Evolutionary conservation across 495 filamentous ascomycete genomes (phyloP).

Genomic region (Hypoxylon rickii): DNA sequence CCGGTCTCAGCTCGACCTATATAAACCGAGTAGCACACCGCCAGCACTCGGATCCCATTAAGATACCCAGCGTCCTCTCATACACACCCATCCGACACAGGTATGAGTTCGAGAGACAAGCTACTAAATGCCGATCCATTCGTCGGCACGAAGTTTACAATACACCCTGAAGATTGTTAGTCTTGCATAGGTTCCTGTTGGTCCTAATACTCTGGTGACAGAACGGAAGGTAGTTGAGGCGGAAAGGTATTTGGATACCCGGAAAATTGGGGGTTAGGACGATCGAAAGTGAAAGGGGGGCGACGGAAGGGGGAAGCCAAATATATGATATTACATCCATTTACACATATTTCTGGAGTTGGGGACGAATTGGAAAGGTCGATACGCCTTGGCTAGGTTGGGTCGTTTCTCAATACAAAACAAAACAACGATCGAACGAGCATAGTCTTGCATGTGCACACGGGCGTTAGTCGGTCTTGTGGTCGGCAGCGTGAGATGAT

Average conservation of each 20-base stretch:
- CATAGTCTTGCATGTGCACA: no score
- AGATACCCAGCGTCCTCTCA: slow-evolving; percentile 8
- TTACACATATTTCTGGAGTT: slow-evolving; percentile 18
- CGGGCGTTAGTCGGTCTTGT: not conserved
- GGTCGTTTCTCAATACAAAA: no score
- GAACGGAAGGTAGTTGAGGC: slow-evolving; percentile 3
- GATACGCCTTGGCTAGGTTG: not conserved
- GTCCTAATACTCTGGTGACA: not conserved
- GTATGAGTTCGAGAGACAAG: not conserved
- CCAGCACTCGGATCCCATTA: not conserved
- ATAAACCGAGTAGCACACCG: not conserved
- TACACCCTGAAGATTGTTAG: no score
- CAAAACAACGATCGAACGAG: no score
- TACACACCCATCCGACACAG: not conserved
- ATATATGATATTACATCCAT: slow-evolving; percentile 18
- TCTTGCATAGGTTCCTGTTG: not conserved
- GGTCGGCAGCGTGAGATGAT: no score
- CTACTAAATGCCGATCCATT: not conserved
- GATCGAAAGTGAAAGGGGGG: no score
- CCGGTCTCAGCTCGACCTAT: not conserved
- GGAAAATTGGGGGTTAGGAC: no score
- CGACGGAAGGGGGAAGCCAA: slow-evolving; percentile 2
- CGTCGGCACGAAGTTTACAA: no score
- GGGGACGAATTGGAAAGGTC: slow-evolving; percentile 1
- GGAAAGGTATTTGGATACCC: slow-evolving; percentile 27